Percentiles rank a stretch among this genome's conserved stretches.
Conservation (phyloP, 306 rosid species). For the Boehmeria nivea region DNA sequence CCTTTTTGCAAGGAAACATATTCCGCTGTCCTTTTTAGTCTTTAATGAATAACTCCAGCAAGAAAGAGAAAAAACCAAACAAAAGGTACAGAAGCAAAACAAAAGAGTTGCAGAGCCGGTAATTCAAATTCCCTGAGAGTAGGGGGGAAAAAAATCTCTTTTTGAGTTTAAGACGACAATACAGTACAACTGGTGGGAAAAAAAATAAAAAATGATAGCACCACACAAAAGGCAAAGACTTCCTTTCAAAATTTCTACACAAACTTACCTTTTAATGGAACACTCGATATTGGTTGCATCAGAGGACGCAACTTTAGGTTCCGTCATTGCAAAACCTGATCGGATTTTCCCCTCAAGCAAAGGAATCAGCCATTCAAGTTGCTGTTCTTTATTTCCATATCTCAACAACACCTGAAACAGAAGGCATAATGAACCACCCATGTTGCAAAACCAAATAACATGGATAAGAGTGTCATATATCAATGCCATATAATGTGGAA, state of each 20-base stretch:
- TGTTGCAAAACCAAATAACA: constrained; percentile 16
- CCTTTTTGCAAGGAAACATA: too few relatives aligned
- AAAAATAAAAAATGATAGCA: background rate
- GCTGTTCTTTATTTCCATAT: constrained; percentile 74
- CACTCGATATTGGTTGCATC: constrained; percentile 92
- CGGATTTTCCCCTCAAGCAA: constrained; percentile 89
- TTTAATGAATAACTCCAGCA: too few relatives aligned
- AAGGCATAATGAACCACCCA: constrained; percentile 6
- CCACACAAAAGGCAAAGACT: background rate
- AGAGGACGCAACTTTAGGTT: constrained; percentile 88
- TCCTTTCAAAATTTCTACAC: constrained; percentile 12
- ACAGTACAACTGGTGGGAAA: too few relatives aligned
- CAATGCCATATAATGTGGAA: background rate
- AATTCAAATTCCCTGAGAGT: too few relatives aligned
- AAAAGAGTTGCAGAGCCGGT: too few relatives aligned
- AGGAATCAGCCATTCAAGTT: constrained; percentile 81
- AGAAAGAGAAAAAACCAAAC: too few relatives aligned
- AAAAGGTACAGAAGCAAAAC: too few relatives aligned
- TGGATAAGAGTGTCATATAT: constrained; percentile 6
- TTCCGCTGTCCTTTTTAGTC: too few relatives aligned
- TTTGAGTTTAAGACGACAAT: too few relatives aligned
- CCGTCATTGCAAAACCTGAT: constrained; percentile 96
- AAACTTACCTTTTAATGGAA: constrained; percentile 68
- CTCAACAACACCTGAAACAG: constrained; percentile 75
- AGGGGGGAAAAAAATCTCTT: background rate